phyloP scores from a whole-genome alignment of 2,329 filamentous ascomycete genomes.

The Dactylellina leptospora region DNA sequence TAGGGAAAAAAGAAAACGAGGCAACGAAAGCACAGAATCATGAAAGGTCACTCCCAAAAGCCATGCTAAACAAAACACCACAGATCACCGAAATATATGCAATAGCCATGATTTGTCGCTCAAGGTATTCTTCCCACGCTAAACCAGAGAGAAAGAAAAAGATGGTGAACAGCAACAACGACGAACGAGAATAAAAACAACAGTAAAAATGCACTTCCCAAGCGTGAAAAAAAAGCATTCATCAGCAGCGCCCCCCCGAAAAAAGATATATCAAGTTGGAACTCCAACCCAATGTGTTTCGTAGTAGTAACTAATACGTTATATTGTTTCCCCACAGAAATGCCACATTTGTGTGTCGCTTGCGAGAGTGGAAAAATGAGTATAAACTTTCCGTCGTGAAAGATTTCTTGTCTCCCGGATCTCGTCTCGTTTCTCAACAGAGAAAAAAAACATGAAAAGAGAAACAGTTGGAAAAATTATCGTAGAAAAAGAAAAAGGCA shows the following conservation, averaged over 20 bases:
- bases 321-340: slow-evolving; percentile 41
- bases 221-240: slow-evolving; percentile 32
- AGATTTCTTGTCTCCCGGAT: too few relatives aligned
- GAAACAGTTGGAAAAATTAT: too few relatives aligned
- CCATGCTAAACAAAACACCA: slow-evolving; percentile 40
- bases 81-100: slow-evolving; percentile 41
- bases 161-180: slow-evolving; percentile 8
- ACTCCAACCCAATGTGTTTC: slow-evolving; percentile 52
- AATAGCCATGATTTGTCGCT: slow-evolving; percentile 36
- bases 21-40: slow-evolving; percentile 10
- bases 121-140: slow-evolving; percentile 27
- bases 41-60: slow-evolving; percentile 33
- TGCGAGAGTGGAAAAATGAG: slow-evolving; percentile 50
- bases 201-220: slow-evolving; percentile 11
- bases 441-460: neutral
- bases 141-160: slow-evolving; percentile 49
- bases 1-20: neutral
- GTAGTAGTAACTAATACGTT: slow-evolving; percentile 48
- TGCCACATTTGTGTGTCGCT: slow-evolving; percentile 35
- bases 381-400: slow-evolving; percentile 47
- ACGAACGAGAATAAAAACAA: neutral
- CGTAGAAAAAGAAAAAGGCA: slow-evolving; percentile 14
- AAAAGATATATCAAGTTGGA: slow-evolving; percentile 45
- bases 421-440: too few relatives aligned
- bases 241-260: slow-evolving; percentile 53